Evolutionary conservation across 139 green algal genomes (phyloP), one percentile per base, ranked within the genome.

Genomic region (Picochlorum sp.): DNA sequence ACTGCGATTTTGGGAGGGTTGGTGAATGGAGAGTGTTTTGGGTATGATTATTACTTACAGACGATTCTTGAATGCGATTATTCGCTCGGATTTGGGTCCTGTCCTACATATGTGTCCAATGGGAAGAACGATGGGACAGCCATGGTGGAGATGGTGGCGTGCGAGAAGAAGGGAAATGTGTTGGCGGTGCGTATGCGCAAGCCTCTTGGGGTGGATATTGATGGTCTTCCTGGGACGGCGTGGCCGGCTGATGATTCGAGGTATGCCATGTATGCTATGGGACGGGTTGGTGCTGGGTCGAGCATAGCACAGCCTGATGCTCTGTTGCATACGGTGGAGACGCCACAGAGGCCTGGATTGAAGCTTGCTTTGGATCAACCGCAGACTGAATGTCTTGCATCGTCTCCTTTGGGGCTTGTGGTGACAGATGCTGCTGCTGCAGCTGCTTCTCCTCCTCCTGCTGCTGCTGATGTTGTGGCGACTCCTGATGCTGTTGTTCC

Each of bases 221-320:
- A 54, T 10, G 34, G 34, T 41, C 9, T 41, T 41, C 34, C 47
- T 26, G n/a, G 47, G 47, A 54, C n/a, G 6, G 34, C 7, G 18
- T 54, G 47, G 47, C 47, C 11, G 16, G 47, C n/a, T 26, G 47
- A 54, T 54, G 47, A 21, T 20, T 54, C 47, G 47, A 20, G n/a
- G n/a, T 54, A 54, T 54, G 47, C 47, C 16, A 54, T 54, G 47
- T 54, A 54, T 54, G 47, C 47, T 6, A 21, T 54, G 18, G 47
- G 47, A 26, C 11, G 16, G 16, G 47, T 54, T 54, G 47, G 11
- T 8, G 8, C 16, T 18, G 47, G 47, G 15, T 54, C 47, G 6
- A 20, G 15, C 15, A 20, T 21, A 26, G 47, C 16, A 21, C 18
- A 54, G 4, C 47, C 47, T 54, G 47, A 54, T 9, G 47, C n/a